These are phyloP conservation scores for Acacia crassicarpa DNA, from an alignment of 306 rosid species.

Conservation along the genomic window DNA sequence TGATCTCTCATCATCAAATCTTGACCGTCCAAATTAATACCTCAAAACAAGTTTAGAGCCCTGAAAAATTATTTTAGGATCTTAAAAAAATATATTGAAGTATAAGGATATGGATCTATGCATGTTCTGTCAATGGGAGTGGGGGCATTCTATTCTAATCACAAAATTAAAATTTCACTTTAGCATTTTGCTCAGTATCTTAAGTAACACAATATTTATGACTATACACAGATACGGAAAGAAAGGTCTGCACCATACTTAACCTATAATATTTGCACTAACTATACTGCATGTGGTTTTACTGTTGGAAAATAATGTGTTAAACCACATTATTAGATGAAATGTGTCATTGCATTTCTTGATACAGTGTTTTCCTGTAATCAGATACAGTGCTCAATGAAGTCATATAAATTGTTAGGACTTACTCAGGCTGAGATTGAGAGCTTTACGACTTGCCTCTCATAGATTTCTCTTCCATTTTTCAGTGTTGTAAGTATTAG, in stretches of 20 bases:
- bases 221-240: background rate
- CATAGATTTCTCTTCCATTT: slow-evolving; percentile 84
- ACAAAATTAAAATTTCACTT: background rate
- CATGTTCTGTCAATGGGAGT: background rate
- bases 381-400: slow-evolving; percentile 60
- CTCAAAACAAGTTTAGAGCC: no score
- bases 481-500: slow-evolving; percentile 57
- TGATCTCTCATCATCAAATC: no score
- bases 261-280: background rate
- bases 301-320: background rate
- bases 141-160: background rate
- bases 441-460: slow-evolving; percentile 83
- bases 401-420: slow-evolving; percentile 72
- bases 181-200: background rate
- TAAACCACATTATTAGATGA: background rate
- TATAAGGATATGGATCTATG: background rate
- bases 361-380: slow-evolving; percentile 37
- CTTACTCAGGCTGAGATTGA: slow-evolving; percentile 62
- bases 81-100: no score
- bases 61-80: no score
- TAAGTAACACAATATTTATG: background rate
- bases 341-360: slow-evolving; percentile 4
- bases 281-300: background rate
- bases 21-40: no score
- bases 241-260: background rate